Percentiles rank a stretch among this genome's conserved stretches.
phyloP scores from a whole-genome alignment of 2,329 filamentous ascomycete genomes.

The Nemania abortiva region DNA sequence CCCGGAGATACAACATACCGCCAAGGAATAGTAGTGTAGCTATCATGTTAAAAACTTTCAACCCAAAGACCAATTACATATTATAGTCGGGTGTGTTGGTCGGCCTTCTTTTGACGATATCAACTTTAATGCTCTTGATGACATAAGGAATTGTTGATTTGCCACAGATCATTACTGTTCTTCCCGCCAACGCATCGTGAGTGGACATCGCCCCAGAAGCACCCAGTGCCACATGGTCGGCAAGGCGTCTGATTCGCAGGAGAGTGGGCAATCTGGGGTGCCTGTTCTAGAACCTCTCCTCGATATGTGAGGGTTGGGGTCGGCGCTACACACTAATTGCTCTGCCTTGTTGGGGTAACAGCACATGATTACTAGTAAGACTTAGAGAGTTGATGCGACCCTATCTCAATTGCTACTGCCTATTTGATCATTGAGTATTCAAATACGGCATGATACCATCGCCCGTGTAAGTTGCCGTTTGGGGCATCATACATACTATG shows the following conservation, averaged over 20 bases:
- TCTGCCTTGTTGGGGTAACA: constrained; percentile 9
- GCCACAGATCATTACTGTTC: constrained; percentile 29
- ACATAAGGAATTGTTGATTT: neutral
- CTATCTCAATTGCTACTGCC: constrained; percentile 13
- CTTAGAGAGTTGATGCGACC: constrained; percentile 3
- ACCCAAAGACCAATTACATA: neutral
- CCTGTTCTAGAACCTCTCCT: constrained; percentile 15
- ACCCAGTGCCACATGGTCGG: neutral
- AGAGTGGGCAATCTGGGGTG: neutral
- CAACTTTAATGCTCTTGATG: neutral
- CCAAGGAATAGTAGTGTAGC: neutral
- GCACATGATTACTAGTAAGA: constrained; percentile 19
- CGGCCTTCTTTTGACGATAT: neutral
- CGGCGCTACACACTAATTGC: neutral
- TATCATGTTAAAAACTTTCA: neutral
- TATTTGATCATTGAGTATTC: constrained; percentile 24
- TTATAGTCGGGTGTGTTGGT: neutral
- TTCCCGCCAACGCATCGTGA: neutral
- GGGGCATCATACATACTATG: neutral
- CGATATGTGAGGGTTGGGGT: neutral
- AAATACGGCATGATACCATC: constrained; percentile 27
- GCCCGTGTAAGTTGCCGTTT: neutral
- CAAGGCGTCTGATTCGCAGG: constrained; percentile 9
- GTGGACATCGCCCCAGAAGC: neutral
- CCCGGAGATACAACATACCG: neutral